These are phyloP conservation scores for Dactylonectria estremocensis DNA, from an alignment of 2,329 filamentous ascomycete genomes.

Conservation along the genomic window DNA sequence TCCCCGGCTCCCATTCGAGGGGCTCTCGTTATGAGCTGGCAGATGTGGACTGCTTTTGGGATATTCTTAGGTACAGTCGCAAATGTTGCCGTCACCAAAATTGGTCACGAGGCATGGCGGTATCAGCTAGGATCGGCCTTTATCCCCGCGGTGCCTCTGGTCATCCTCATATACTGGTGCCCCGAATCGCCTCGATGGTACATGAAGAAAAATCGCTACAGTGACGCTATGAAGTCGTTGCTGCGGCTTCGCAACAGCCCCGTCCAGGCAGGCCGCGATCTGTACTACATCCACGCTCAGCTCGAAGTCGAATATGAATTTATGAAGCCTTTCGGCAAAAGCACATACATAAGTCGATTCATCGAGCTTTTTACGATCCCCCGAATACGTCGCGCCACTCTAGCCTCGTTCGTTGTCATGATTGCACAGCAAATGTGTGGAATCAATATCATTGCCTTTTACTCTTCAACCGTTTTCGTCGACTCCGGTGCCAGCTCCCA, in stretches of 20 bases:
- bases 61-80: conserved; percentile 74
- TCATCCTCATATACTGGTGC: conserved; percentile 75
- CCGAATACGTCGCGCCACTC: conserved; percentile 78
- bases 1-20: conserved; percentile 79
- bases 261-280: conserved; percentile 72
- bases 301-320: conserved; percentile 72
- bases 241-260: conserved; percentile 66
- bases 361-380: conserved; percentile 78
- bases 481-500: conserved; percentile 70
- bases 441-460: conserved; percentile 84
- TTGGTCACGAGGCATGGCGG: conserved; percentile 67
- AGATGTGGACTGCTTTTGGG: conserved; percentile 77
- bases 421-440: conserved; percentile 81
- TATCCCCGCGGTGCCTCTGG: conserved; percentile 70
- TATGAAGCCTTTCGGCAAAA: conserved; percentile 62
- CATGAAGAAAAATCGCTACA: conserved; percentile 76
- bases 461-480: conserved; percentile 75
- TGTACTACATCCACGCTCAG: conserved; percentile 77
- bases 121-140: conserved; percentile 77
- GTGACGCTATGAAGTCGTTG: conserved; percentile 72
- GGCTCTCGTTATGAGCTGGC: conserved; percentile 86
- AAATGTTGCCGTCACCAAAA: conserved; percentile 65
- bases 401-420: conserved; percentile 87
- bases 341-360: conserved; percentile 74
- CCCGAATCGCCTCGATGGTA: conserved; percentile 77